These are phyloP conservation scores for Cadophora luteo-olivacea DNA, from an alignment of 2,329 filamentous ascomycete genomes.

Conservation along the genomic window DNA sequence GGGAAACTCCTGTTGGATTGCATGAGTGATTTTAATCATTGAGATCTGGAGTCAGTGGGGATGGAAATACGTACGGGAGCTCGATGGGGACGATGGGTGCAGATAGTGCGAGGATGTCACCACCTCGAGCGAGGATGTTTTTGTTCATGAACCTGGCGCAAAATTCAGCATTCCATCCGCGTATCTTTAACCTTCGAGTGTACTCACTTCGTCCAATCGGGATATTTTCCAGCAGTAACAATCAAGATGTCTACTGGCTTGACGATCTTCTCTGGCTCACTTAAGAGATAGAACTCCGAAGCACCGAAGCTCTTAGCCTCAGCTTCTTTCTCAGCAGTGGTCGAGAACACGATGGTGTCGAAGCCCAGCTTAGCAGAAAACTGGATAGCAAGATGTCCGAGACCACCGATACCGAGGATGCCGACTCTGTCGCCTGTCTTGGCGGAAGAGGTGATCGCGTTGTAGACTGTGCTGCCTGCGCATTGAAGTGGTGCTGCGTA, in stretches of 20 bases:
- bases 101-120: conserved; percentile 55
- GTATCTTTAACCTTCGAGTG: not conserved
- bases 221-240: conserved; percentile 40
- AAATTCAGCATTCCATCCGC: not conserved
- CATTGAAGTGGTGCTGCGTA: conserved; percentile 53
- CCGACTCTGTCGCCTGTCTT: conserved; percentile 41
- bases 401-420: conserved; percentile 61
- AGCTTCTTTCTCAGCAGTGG: conserved; percentile 60
- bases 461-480: conserved; percentile 50
- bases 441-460: conserved; percentile 38
- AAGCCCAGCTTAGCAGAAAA: conserved; percentile 66
- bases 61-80: conserved; percentile 28
- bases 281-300: conserved; percentile 49
- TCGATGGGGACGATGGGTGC: conserved; percentile 26
- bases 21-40: not conserved
- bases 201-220: conserved; percentile 46
- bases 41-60: not conserved
- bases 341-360: conserved; percentile 64
- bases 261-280: conserved; percentile 29
- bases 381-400: conserved; percentile 66
- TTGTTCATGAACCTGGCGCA: conserved; percentile 27
- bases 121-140: conserved; percentile 51
- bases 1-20: conserved; percentile 20
- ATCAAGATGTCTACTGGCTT: conserved; percentile 35
- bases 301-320: conserved; percentile 68